Base-by-base conservation (phyloP, 495 filamentous ascomycete species). In the Aspergillus affinis region DNA sequence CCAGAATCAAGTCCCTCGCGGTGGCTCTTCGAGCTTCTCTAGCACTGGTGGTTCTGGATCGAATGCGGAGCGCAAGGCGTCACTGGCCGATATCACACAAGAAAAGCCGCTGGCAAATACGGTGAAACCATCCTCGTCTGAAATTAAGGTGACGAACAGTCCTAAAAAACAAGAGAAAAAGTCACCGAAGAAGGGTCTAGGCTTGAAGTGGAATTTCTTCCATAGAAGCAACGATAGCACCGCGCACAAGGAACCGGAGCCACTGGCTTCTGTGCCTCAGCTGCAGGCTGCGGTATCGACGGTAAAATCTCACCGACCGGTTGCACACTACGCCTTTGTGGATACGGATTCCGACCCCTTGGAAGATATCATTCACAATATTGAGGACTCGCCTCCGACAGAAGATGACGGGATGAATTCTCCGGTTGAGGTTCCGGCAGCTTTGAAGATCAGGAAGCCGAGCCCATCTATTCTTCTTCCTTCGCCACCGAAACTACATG, bases 321-420 rank as follows among this genome's bases (percentile, higher is more conserved):
- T 84, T 58, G 87, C 92, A 3, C 92, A 95, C 66, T 97, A 97
- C 72, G 90, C 91, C 2, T 78, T 94, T 62, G 80, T 94, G 55
- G 92, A 94, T 62, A 78, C 84, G 3, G 90, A 93, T 61, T 86
- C 86, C 4, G 88, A 89, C 54, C 67, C 81, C 61, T 73, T 92
- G 23, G 83, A 88, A 50, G 82, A 85, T 44, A 83, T 93, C 18
- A 77, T 92, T 51, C 82, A 84, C 36, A 85, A 84, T 51, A 75
- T 85, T 7, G 82, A 86, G 51, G 67, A 76, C 29, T 79, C 78
- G 4, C 78, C 77, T 13, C 73, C 72, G 27, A 78, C 71, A 13
- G 77, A 79, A 48, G 72, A 75, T 26, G 77, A 76, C 26, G 54
- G 61, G 5, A 17, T 32, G 12, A 46, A 59, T 36, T 48, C 57